Conservation (phyloP, 176 grass and related monocot genomes). For the Triticum dicoccoides region DNA sequence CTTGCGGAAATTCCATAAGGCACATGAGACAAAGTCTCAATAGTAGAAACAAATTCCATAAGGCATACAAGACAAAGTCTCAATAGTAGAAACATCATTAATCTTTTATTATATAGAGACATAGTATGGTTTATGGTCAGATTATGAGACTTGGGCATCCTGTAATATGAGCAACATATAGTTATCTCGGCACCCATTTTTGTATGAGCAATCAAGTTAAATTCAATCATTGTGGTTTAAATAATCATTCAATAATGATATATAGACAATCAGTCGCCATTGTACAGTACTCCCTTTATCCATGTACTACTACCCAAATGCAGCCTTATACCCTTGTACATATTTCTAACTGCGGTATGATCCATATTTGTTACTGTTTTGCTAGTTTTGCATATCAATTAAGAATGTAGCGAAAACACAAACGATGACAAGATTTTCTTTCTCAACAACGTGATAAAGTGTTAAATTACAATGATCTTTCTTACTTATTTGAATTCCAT, state of each 20-base stretch:
- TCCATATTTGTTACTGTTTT: background rate
- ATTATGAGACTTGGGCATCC: background rate
- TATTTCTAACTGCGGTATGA: background rate
- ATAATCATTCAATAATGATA: background rate
- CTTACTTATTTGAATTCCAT: background rate
- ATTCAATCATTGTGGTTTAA: background rate
- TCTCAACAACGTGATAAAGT: background rate
- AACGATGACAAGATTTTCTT: conserved; percentile 5
- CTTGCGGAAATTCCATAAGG: background rate
- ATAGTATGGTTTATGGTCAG: background rate
- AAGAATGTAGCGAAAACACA: background rate
- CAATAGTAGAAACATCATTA: background rate
- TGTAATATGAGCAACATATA: background rate
- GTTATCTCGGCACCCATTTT: background rate
- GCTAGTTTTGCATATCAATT: background rate
- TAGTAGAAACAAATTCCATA: background rate
- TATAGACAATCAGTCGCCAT: conserved; percentile 11
- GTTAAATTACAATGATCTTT: background rate
- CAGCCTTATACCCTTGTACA: background rate
- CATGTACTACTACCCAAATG: conserved; percentile 1
- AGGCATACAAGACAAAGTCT: background rate
- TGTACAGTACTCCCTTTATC: background rate
- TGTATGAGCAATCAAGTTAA: background rate
- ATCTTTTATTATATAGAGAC: background rate
- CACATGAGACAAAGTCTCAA: background rate